Conservation (phyloP, 2,329 filamentous ascomycete species). For the Pseudogymnoascus sp. region DNA sequence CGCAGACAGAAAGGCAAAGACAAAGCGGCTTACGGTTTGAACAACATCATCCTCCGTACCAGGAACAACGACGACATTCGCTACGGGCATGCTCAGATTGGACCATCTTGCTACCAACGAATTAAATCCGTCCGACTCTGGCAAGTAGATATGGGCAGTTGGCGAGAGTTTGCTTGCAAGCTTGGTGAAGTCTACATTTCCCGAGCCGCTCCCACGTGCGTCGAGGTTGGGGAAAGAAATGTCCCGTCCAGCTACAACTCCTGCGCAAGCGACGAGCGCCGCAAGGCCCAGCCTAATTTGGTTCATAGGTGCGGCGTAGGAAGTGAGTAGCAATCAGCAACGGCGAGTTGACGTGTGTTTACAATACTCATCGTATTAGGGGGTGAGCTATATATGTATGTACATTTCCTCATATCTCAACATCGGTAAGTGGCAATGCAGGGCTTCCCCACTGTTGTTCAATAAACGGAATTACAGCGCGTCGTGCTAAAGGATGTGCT, state of each 20-base stretch:
- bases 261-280: conserved; percentile 13
- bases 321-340: background rate
- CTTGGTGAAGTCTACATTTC: conserved; percentile 35
- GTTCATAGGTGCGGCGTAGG: background rate
- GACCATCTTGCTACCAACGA: conserved; percentile 25
- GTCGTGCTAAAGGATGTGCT: background rate
- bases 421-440: background rate
- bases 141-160: conserved; percentile 15
- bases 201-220: conserved; percentile 26
- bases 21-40: conserved; percentile 33
- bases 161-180: conserved; percentile 15
- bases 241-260: conserved; percentile 16
- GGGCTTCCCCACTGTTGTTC: background rate
- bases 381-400: background rate
- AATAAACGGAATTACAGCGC: background rate
- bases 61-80: conserved; percentile 40
- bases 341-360: background rate
- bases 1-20: background rate
- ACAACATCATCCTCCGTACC: conserved; percentile 40
- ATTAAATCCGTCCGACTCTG: conserved; percentile 15
- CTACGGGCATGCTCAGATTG: conserved; percentile 32
- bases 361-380: background rate
- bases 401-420: background rate
- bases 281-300: conserved; percentile 9
- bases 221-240: conserved; percentile 30